Evolutionary conservation across 345 rosid species (phyloP).

Genomic region (Arabidopsis suecica): DNA sequence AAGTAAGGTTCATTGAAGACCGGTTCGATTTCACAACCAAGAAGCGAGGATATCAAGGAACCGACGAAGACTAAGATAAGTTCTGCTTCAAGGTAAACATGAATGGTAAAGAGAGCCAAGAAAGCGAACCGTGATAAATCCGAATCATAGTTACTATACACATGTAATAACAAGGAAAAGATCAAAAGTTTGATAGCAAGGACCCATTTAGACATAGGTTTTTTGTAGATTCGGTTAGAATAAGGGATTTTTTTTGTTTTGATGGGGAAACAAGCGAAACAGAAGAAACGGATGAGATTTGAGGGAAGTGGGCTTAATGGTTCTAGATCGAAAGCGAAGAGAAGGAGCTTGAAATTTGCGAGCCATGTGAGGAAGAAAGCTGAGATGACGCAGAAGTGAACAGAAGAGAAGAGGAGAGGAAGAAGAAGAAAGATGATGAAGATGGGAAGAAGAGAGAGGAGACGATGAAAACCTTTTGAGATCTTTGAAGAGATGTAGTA

Average conservation of each 20-base stretch:
- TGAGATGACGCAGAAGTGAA: constrained; percentile 47
- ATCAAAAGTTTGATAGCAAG: constrained; percentile 46
- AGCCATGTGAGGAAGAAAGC: constrained; percentile 66
- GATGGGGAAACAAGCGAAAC: constrained; percentile 50
- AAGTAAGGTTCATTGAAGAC: constrained; percentile 70
- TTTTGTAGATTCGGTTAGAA: constrained; percentile 16
- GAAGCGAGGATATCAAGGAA: constrained; percentile 48
- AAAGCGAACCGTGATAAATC: constrained; percentile 7
- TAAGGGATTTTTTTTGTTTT: constrained; percentile 45
- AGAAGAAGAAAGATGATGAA: constrained; percentile 52
- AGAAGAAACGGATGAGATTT: constrained; percentile 43
- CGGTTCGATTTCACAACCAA: constrained; percentile 66
- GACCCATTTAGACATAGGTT: constrained; percentile 28
- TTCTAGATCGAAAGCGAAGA: constrained; percentile 52
- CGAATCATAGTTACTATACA: background rate
- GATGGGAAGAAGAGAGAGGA: constrained; percentile 60
- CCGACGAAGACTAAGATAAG: constrained; percentile 39
- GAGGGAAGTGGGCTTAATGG: constrained; percentile 44
- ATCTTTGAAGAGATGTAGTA: constrained; percentile 52
- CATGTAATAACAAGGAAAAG: constrained; percentile 30
- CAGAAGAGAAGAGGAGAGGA: constrained; percentile 54
- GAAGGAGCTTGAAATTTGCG: constrained; percentile 63
- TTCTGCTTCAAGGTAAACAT: constrained; percentile 54
- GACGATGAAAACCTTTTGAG: constrained; percentile 54
- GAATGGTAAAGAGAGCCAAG: constrained; percentile 35